Conservation (phyloP, 192 early-diverging fungal genomes). For the Linderina pennispora region DNA sequence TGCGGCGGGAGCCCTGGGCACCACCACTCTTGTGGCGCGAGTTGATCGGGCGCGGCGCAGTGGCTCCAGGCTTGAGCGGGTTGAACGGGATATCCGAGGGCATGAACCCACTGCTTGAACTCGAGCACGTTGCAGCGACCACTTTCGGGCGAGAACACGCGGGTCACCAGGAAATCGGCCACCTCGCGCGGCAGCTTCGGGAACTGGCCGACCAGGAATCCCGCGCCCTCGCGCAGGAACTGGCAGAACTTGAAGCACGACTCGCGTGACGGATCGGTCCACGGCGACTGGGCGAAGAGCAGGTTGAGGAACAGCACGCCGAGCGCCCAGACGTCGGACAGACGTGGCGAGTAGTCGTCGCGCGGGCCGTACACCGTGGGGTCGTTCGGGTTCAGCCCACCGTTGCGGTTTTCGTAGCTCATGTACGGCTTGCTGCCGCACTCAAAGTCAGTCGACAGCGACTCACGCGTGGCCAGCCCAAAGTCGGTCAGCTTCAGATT, state of each 20-base stretch:
- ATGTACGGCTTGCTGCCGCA: conserved; percentile 78
- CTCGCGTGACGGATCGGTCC: conserved; percentile 58
- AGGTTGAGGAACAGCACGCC: conserved; percentile 70
- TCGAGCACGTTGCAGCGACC: conserved; percentile 49
- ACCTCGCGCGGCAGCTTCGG: conserved; percentile 53
- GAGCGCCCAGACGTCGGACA: conserved; percentile 67
- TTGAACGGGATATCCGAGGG: conserved; percentile 40
- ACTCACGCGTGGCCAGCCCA: conserved; percentile 82
- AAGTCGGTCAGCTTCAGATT: conserved; percentile 87
- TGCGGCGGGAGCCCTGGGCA: background rate
- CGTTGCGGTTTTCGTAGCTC: conserved; percentile 59
- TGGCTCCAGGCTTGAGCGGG: conserved; percentile 4
- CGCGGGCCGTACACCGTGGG: conserved; percentile 45
- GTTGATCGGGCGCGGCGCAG: conserved; percentile 5
- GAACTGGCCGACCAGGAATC: conserved; percentile 54
- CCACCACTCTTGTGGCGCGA: conserved; percentile 18
- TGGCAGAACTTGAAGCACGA: conserved; percentile 55
- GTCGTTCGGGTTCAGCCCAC: conserved; percentile 39
- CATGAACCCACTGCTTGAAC: conserved; percentile 48
- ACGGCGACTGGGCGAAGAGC: conserved; percentile 65
- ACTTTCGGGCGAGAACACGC: conserved; percentile 55
- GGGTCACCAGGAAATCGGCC: conserved; percentile 54
- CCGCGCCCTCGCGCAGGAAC: conserved; percentile 54
- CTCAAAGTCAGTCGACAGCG: conserved; percentile 76
- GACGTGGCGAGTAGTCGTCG: conserved; percentile 53